A percentile compares a stretch with the other conserved stretches of the same genome.
These are phyloP conservation scores for Penicillium canariense DNA, from an alignment of 495 filamentous ascomycete species.

Conservation along the genomic window DNA sequence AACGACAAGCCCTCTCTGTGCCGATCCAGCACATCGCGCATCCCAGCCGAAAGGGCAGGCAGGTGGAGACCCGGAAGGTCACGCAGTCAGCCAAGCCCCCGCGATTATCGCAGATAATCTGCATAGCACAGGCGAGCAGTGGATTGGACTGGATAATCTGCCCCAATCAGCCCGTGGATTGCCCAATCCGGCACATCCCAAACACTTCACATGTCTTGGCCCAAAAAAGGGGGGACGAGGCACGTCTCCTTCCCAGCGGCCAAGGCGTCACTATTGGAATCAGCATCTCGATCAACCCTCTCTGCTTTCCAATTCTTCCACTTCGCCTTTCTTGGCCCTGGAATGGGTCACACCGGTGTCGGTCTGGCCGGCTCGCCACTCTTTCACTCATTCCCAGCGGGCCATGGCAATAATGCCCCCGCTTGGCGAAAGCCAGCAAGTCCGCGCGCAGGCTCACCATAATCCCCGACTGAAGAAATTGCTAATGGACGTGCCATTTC, in stretches of 20 bases:
- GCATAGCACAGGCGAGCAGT: not conserved
- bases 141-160: conserved; percentile 3
- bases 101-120: conserved; percentile 24
- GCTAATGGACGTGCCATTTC: too few relatives aligned
- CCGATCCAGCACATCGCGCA: conserved; percentile 34
- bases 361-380: conserved; percentile 12
- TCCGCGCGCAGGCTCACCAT: too few relatives aligned
- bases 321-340: conserved; percentile 29
- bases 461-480: too few relatives aligned
- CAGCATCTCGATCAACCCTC: conserved; percentile 13
- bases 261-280: conserved; percentile 30
- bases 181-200: conserved; percentile 7
- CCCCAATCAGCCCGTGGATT: not conserved
- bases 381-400: conserved; percentile 10
- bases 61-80: conserved; percentile 25
- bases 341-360: conserved; percentile 1
- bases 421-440: conserved; percentile 12
- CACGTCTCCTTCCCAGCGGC: conserved; percentile 4
- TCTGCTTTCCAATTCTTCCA: conserved; percentile 21
- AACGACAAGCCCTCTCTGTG: conserved; percentile 27
- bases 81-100: conserved; percentile 21
- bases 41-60: conserved; percentile 21
- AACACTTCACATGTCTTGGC: conserved; percentile 32
- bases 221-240: conserved; percentile 13
- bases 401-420: conserved; percentile 22